A percentile compares a stretch with the other conserved stretches of the same genome.
phyloP scores from a whole-genome alignment of 164 flowering plant genomes.

The Stephania cephalantha region DNA sequence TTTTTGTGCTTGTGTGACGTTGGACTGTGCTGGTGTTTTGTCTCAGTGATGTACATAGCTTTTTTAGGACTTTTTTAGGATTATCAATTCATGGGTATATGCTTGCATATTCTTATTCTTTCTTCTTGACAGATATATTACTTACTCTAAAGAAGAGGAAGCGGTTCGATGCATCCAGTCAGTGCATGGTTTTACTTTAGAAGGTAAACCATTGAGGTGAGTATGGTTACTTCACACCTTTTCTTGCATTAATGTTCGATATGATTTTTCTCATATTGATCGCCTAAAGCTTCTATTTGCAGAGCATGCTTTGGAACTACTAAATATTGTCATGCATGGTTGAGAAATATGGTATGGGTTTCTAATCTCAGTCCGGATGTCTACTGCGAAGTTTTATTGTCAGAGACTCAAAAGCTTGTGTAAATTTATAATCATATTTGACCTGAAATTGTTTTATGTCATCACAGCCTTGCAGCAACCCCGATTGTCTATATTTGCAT shows the following conservation, averaged over 20 bases:
- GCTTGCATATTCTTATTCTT: not conserved
- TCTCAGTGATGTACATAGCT: not conserved
- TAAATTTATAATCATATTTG: not conserved
- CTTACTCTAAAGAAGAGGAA: conserved; percentile 89
- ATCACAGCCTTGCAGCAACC: conserved; percentile 62
- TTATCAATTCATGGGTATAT: not conserved
- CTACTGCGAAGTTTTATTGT: not conserved
- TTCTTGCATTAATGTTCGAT: not conserved
- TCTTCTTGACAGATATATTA: conserved; percentile 62
- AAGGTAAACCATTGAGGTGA: conserved; percentile 78
- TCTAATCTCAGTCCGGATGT: not conserved
- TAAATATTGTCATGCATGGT: conserved; percentile 97
- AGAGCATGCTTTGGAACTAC: conserved; percentile 99
- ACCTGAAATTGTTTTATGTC: conserved; percentile 5
- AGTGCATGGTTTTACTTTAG: conserved; percentile 84
- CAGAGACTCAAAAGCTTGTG: not conserved
- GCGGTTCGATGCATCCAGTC: conserved; percentile 93
- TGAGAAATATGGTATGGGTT: conserved; percentile 77
- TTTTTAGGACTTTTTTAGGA: not conserved
- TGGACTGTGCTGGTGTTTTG: not conserved
- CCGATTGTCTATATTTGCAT: conserved; percentile 95
- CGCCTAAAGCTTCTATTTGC: conserved; percentile 15
- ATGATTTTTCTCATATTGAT: not conserved
- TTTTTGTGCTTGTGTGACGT: not conserved
- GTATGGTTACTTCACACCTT: conserved; percentile 3